Evolutionary conservation across 345 rosid species (phyloP), one percentile per base, ranked within the genome.

Genomic region (Orychophragmus violaceus): DNA sequence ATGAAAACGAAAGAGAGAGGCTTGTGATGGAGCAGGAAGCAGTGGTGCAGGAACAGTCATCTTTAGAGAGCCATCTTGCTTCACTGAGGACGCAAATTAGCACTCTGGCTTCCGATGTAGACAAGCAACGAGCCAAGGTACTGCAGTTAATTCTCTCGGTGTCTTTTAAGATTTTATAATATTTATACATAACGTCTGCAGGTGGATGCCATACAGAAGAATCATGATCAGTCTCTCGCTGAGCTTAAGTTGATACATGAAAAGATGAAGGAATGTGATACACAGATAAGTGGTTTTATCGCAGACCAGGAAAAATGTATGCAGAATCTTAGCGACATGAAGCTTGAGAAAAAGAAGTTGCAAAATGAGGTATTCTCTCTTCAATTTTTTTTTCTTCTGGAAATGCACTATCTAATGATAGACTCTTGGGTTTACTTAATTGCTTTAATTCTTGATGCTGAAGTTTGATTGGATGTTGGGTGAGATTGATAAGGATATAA

Each of bases 231-330:
- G 68, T 87, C 77, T 50, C 84, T 78, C 59, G 63, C 87, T 59
- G 89, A 86, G 78, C 86, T 92, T 41, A 78, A 83, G 75, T 46
- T 76, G 30, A 67, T 87, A 60, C 88, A 88, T 51, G 66, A 41
- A 55, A 89, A 83, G 91, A 80, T 86, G 93, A 89, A 89, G 81
- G 93, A 92, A 68, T 83, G 96, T 64, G 98, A 92, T 77, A 71
- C 98, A 18, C 85, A 86, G 80, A 92, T 92, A 54, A 84, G 87
- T 74, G 23, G 77, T 73, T 75, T 79, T 64, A 64, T 84, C 27
- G 84, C 84, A 81, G 86, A 81, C 71, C 98, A 92, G 74, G 83
- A 89, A 65, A 82, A 80, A 33, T 83, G 82, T 70, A 81, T 85
- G 75, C 84, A 87, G 37, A 77, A 78, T 63, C 75, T 87, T 65